Conservation (phyloP, 1,284 basidiomycete species). For the Ceratobasidium sp. region DNA sequence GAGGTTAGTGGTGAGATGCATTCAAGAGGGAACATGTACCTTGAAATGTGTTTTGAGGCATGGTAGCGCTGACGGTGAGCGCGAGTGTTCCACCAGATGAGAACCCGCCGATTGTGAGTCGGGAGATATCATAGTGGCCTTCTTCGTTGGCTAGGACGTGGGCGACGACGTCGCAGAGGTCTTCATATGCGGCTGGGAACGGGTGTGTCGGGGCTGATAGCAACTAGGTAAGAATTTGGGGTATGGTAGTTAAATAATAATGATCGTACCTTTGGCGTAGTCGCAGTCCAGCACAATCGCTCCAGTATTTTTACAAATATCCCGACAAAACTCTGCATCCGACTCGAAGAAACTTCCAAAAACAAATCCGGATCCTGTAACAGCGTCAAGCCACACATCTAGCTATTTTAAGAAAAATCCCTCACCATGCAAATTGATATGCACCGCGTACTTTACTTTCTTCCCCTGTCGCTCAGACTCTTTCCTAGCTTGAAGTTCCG, state of each 20-base stretch:
- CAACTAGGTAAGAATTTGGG: background rate
- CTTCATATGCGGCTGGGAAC: constrained; percentile 35
- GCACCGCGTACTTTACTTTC: constrained; percentile 29
- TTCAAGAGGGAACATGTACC: background rate
- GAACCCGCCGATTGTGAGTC: constrained; percentile 29
- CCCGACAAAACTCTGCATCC: constrained; percentile 26
- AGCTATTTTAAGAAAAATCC: background rate
- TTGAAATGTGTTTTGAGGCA: constrained; percentile 20
- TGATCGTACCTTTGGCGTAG: constrained; percentile 18
- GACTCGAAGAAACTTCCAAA: constrained; percentile 3
- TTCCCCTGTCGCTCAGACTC: background rate
- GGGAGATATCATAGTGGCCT: constrained; percentile 7
- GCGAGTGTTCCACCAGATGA: constrained; percentile 30
- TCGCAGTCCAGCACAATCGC: constrained; percentile 32
- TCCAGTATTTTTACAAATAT: constrained; percentile 17
- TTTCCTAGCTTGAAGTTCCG: constrained; percentile 8
- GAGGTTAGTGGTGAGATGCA: background rate
- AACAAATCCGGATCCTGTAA: constrained; percentile 12
- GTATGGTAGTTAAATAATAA: no score
- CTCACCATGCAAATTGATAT: constrained; percentile 45
- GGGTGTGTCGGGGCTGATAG: constrained; percentile 10
- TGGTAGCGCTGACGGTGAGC: constrained; percentile 5
- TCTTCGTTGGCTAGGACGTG: constrained; percentile 3
- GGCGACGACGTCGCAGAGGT: constrained; percentile 12
- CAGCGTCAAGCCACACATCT: no score